phyloP scores from a whole-genome alignment of 2,329 filamentous ascomycete genomes.

The Tricladium varicosporioides region DNA sequence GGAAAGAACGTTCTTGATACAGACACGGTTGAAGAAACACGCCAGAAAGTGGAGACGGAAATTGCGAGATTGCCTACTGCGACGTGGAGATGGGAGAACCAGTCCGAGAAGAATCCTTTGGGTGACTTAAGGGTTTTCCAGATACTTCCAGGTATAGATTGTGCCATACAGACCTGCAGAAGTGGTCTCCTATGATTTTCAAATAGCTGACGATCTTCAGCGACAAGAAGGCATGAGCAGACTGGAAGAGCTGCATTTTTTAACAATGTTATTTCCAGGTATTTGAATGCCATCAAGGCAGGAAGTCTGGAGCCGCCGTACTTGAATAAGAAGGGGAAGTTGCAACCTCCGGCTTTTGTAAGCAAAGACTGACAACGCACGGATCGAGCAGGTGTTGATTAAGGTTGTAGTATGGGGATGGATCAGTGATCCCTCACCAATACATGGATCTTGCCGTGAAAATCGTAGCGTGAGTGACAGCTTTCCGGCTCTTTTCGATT shows the following conservation, averaged over 20 bases:
- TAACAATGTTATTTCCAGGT: conserved; percentile 2
- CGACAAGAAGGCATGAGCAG: neutral
- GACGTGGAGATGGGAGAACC: no score
- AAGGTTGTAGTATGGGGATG: neutral
- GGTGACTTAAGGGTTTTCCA: no score
- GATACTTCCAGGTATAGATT: no score
- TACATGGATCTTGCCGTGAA: neutral
- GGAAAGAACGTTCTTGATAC: neutral
- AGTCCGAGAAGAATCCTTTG: no score
- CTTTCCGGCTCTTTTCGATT: neutral
- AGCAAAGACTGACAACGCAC: neutral
- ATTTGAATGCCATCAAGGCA: neutral
- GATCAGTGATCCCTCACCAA: neutral
- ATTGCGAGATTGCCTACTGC: no score
- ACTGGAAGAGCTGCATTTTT: conserved; percentile 1
- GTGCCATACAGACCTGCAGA: no score
- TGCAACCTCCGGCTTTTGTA: neutral
- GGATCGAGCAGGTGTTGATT: neutral
- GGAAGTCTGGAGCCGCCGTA: neutral
- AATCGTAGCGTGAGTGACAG: neutral
- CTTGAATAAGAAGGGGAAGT: neutral
- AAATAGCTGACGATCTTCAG: neutral
- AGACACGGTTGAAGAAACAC: neutral
- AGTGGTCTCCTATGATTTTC: no score
- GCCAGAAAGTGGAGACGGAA: neutral